Percentiles rank a stretch among this genome's conserved stretches.
Evolutionary conservation across 495 filamentous ascomycete genomes (phyloP).

Genomic region (Staphylotrichum longicolle): DNA sequence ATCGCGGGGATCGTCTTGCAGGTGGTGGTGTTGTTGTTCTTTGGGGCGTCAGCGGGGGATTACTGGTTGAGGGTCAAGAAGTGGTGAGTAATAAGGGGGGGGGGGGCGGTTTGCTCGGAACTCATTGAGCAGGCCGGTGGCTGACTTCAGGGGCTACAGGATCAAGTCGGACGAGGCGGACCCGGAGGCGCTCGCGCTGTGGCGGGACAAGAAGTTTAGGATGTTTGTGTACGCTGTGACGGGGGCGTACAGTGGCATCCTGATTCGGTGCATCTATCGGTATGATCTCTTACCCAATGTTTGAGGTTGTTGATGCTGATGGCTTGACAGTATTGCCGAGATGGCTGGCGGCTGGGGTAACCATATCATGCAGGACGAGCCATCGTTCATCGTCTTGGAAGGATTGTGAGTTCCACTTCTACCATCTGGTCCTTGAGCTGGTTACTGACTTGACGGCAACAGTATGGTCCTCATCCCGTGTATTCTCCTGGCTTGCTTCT

Average conservation of each 20-base stretch:
- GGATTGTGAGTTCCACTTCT: constrained; percentile 33
- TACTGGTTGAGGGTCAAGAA: constrained; percentile 49
- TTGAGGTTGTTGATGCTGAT: constrained; percentile 5
- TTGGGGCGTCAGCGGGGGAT: constrained; percentile 50
- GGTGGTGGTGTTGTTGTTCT: constrained; percentile 60
- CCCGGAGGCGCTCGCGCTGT: constrained; percentile 33
- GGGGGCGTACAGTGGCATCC: constrained; percentile 58
- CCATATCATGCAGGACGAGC: constrained; percentile 63
- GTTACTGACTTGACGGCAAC: constrained; percentile 16
- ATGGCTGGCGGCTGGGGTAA: constrained; percentile 70
- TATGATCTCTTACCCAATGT: constrained; percentile 25
- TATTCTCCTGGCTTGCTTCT: constrained; percentile 36
- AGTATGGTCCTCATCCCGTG: constrained; percentile 41
- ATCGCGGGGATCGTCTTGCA: constrained; percentile 71
- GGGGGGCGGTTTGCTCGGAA: too few species aligned
- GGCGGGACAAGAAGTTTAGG: constrained; percentile 46
- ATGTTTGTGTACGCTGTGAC: constrained; percentile 52
- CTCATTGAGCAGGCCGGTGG: too few species aligned
- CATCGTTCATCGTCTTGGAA: constrained; percentile 62
- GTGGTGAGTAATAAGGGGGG: constrained; percentile 21
- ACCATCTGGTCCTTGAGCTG: background rate
- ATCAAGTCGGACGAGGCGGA: constrained; percentile 27
- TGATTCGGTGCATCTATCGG: constrained; percentile 68
- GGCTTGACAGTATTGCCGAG: constrained; percentile 53
- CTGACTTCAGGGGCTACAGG: constrained; percentile 9